These are phyloP conservation scores for Cornus kousa DNA, from an alignment of 148 eudicot genomes.

Conservation along the genomic window DNA sequence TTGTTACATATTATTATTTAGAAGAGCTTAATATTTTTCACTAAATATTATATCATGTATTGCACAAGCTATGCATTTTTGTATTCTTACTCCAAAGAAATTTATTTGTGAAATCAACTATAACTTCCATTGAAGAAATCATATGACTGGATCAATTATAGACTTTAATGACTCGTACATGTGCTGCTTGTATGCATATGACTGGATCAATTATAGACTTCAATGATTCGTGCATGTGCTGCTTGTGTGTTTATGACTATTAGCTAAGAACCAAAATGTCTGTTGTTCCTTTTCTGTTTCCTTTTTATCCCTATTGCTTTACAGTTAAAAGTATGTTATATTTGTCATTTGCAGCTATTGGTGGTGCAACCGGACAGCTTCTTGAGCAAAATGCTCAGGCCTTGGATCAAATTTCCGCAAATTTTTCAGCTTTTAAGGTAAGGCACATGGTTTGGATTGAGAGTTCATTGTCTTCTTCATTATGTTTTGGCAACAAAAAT, in stretches of 20 bases:
- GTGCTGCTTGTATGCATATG: background rate
- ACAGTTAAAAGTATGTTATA: background rate
- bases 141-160: background rate
- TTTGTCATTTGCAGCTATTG: conserved; percentile 69
- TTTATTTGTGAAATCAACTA: background rate
- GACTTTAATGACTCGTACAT: background rate
- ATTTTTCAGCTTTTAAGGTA: conserved; percentile 80
- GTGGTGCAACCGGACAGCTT: conserved; percentile 78
- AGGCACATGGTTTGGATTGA: background rate
- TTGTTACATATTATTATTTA: no score
- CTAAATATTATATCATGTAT: no score
- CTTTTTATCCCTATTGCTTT: background rate
- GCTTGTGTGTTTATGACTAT: background rate
- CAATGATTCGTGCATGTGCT: background rate
- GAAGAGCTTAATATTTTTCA: background rate
- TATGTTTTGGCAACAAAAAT: no score
- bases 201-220: background rate
- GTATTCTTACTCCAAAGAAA: background rate
- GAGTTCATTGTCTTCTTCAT: background rate
- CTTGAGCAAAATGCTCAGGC: conserved; percentile 86
- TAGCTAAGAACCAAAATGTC: background rate
- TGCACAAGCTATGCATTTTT: no score
- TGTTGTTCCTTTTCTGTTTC: background rate
- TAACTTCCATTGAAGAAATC: background rate
- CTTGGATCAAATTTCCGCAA: conserved; percentile 73